Base-by-base conservation (phyloP, 148 eudicot genomes). In the Mesembryanthemum crystallinum region DNA sequence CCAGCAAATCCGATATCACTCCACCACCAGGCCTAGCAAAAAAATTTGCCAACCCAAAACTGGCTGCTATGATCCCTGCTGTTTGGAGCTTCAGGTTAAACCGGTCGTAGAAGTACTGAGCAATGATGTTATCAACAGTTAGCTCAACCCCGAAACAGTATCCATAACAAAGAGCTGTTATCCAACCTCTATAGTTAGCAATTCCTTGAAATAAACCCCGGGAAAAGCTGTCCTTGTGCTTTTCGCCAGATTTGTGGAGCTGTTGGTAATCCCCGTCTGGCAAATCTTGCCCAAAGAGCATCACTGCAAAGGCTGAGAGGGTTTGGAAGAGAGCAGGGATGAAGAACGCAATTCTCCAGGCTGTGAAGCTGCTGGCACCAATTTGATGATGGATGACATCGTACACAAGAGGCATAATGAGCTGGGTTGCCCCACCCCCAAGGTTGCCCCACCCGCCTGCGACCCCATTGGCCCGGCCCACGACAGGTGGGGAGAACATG, bases 371-470 rank as follows among this genome's bases (percentile, higher is more conserved):
- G 11, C 73, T 67, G 0, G 89, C 71, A 1, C 97, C 93, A 0
- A 67, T 75, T 4, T 64, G 42, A 0, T n/a, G 49, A 0, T n/a
- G 49, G 4, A 94, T 89, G 25, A 89, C 8, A 3, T 78, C 61
- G 62, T 85, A 94, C 8, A 92, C 92, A 0, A 90, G 57, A 0
- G 98, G 98, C 97, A 92, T 92, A 78, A 94, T 84, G 51, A 94
- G 83, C 73, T 92, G 98, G 5, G 94, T 88, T 0, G 89, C 96
- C 4, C 98, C 98, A 5, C 96, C 96, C 0, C 98, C 98, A 4
- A 92, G 83, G 78, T 94, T 92, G 0, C 96, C 98, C 98, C 98
- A 94, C 10, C 98, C 98, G 11, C 89, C 97, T 0, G 98, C 80
- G 1, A 90, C 13, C 5, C 91, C 97, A 42, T 94, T 94, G 11